Evolutionary conservation across 371 early-diverging fungal species (phyloP).

Genomic region (Mortierella sp.): DNA sequence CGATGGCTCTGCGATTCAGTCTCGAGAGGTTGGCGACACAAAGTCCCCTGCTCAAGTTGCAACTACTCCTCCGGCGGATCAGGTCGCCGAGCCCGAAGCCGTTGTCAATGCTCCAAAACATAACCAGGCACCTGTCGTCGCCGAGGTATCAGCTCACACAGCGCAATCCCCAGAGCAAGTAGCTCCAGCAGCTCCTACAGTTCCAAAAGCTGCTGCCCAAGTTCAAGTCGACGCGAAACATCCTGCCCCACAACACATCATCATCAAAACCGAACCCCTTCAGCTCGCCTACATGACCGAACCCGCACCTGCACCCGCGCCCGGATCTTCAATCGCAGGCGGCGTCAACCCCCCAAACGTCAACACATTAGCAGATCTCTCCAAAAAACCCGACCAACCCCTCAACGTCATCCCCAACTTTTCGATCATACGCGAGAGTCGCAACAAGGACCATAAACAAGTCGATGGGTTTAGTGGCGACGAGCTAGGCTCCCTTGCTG

Average conservation of each 20-base stretch:
- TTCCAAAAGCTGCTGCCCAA: not conserved
- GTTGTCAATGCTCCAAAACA: not conserved
- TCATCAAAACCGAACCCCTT: not conserved
- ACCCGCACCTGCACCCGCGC: not conserved
- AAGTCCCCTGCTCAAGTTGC: not conserved
- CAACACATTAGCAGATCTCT: conserved; percentile 15
- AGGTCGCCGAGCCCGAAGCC: not conserved
- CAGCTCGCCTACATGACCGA: conserved; percentile 23
- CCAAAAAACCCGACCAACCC: conserved; percentile 27
- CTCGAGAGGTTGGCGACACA: not conserved
- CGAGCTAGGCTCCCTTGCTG: conserved; percentile 21
- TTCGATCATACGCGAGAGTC: not conserved
- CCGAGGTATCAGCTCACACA: not conserved
- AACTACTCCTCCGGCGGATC: not conserved
- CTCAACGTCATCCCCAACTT: conserved; percentile 22
- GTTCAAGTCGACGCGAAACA: not conserved
- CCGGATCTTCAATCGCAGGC: not conserved
- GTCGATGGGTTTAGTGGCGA: conserved; percentile 17
- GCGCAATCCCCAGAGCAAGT: not conserved
- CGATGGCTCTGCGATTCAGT: not conserved
- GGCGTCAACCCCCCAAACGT: not conserved
- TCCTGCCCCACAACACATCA: not conserved
- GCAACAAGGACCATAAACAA: not conserved
- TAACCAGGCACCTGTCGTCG: not conserved
- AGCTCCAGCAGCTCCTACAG: not conserved